Conservation (phyloP, 768 basidiomycete genomes). For the Mycena amicta region DNA sequence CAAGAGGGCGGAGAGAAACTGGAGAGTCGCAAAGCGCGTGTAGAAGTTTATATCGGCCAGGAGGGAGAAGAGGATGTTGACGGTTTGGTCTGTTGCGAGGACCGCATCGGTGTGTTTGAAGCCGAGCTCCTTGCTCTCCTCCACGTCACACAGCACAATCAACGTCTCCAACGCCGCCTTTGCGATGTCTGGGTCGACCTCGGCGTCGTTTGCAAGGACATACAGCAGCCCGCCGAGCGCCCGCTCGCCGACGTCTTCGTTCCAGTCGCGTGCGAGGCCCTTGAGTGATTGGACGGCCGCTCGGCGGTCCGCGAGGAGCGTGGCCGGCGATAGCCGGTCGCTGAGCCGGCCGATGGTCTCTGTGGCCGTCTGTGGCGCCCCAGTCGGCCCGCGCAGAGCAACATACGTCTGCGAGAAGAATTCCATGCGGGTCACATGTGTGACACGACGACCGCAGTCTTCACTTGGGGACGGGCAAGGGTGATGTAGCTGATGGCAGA, state of each 20-base stretch:
- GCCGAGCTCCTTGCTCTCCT: constrained; percentile 75
- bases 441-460: too few species aligned
- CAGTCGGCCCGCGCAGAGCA: constrained; percentile 81
- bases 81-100: constrained; percentile 68
- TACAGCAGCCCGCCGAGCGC: constrained; percentile 79
- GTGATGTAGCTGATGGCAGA: too few species aligned
- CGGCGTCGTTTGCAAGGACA: constrained; percentile 84
- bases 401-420: constrained; percentile 86
- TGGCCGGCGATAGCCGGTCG: constrained; percentile 88
- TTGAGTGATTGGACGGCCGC: constrained; percentile 94
- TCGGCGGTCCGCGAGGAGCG: constrained; percentile 86
- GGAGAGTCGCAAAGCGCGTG: constrained; percentile 80
- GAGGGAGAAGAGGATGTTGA: constrained; percentile 76
- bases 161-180: constrained; percentile 93
- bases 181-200: constrained; percentile 88
- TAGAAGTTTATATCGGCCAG: constrained; percentile 81
- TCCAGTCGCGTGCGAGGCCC: constrained; percentile 89
- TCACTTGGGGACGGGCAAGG: too few species aligned
- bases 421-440: too few species aligned
- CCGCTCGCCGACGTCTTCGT: constrained; percentile 80
- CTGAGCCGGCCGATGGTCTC: constrained; percentile 89
- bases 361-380: constrained; percentile 77
- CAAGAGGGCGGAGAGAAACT: constrained; percentile 78
- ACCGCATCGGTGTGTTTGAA: constrained; percentile 83
- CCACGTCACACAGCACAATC: constrained; percentile 79